Percentiles rank a stretch among this genome's conserved stretches.
These are phyloP conservation scores for Canavalia gladiata DNA, from an alignment of 306 rosid species.

Conservation along the genomic window DNA sequence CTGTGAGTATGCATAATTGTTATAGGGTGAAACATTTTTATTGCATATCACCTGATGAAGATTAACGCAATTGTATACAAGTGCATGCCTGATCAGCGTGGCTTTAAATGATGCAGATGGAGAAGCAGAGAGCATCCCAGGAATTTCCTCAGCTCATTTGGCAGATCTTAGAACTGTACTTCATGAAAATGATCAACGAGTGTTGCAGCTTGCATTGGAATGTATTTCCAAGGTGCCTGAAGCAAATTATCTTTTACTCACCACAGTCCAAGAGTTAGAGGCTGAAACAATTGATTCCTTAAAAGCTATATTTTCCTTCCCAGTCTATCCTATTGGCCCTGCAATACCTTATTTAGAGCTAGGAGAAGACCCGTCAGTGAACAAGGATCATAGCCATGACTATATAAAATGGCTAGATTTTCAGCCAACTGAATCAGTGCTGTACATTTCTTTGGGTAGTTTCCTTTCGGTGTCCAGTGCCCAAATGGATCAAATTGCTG, in stretches of 20 bases:
- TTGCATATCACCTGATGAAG: background rate
- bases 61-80: background rate
- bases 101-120: slow-evolving; percentile 45
- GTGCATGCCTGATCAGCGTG: slow-evolving; percentile 9
- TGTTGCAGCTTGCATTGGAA: slow-evolving; percentile 49
- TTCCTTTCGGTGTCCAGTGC: slow-evolving; percentile 55
- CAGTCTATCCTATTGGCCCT: slow-evolving; percentile 65
- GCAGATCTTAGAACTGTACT: slow-evolving; percentile 50
- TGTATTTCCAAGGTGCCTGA: slow-evolving; percentile 49
- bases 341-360: slow-evolving; percentile 58
- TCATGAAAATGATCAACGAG: slow-evolving; percentile 42
- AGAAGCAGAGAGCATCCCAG: slow-evolving; percentile 45
- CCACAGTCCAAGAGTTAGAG: slow-evolving; percentile 65
- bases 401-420: slow-evolving; percentile 63
- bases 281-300: slow-evolving; percentile 50
- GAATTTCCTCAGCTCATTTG: slow-evolving; percentile 48
- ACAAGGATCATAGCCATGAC: slow-evolving; percentile 34
- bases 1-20: background rate
- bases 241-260: slow-evolving; percentile 57
- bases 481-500: slow-evolving; percentile 62
- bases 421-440: slow-evolving; percentile 61
- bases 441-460: slow-evolving; percentile 75
- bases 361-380: background rate
- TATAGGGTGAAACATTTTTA: background rate
- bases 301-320: slow-evolving; percentile 51